Percentiles rank a stretch among this genome's conserved stretches.
Conservation (phyloP, 108 stramenopile genomes). For the Cylindrotheca closterium region DNA sequence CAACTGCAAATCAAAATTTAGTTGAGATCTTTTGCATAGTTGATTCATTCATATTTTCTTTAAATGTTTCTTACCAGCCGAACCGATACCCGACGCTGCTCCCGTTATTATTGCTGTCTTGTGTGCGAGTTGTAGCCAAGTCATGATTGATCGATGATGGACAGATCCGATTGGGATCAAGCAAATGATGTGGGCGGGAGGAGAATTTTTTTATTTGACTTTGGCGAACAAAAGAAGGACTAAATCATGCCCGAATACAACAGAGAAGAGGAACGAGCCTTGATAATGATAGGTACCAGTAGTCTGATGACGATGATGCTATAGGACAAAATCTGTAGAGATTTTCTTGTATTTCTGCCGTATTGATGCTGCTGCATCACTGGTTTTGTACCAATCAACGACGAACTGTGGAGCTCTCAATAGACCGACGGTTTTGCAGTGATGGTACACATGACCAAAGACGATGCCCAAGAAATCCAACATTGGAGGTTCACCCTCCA, state of each 20-base stretch:
- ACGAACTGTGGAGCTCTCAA: slow-evolving; percentile 65
- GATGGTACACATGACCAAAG: slow-evolving; percentile 94
- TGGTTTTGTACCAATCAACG: slow-evolving; percentile 75
- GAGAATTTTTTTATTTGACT: too few species aligned
- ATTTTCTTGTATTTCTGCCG: slow-evolving; percentile 78
- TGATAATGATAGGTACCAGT: too few species aligned
- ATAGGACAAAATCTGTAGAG: slow-evolving; percentile 83
- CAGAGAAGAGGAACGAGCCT: too few species aligned
- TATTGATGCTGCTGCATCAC: slow-evolving; percentile 47
- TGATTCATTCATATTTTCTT: too few species aligned
- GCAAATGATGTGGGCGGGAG: too few species aligned
- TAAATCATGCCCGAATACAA: too few species aligned
- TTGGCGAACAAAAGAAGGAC: too few species aligned
- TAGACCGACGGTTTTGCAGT: slow-evolving; percentile 66
- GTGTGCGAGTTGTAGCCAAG: slow-evolving; percentile 52
- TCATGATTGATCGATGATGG: too few species aligned
- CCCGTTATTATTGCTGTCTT: slow-evolving; percentile 72
- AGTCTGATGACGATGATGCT: too few species aligned
- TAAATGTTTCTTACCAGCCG: slow-evolving; percentile 37
- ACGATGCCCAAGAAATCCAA: slow-evolving; percentile 94
- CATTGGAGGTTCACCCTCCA: slow-evolving; percentile 90
- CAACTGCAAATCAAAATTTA: slow-evolving; percentile 44
- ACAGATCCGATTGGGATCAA: too few species aligned
- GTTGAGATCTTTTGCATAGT: too few species aligned
- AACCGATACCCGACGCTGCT: slow-evolving; percentile 81